Evolutionary conservation across 2,329 filamentous ascomycete species (phyloP), one percentile per base, ranked within the genome.

Genomic region (Zymoseptoria ardabiliae): DNA sequence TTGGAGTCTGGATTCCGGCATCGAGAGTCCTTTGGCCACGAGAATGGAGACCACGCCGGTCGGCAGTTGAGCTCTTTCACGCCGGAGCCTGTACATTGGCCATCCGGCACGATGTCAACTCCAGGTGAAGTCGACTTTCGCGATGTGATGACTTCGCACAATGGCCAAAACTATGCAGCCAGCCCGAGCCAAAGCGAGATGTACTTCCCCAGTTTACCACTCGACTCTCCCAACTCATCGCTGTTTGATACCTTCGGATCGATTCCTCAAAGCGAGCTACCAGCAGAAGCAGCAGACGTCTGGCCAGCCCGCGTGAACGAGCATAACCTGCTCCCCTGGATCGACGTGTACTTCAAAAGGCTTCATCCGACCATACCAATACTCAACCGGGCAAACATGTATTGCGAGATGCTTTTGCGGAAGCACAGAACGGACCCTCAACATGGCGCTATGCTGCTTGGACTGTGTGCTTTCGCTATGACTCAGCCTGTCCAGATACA

Each of bases 401-500:
- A 74, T 58, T 75, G 70, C n/a, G 71, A 73, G 10, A 75, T 77
- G 67, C 66, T 77, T 28, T 66, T 69, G 5, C 75, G 73, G n/a
- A 75, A 76, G 51, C 76, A 78, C 61, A 75, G 75, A 41, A 71
- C 68, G 48, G 75, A 77, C 45, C 68, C 74, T 0, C 75, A 77
- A 53, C 77, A 76, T 41, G 76, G 75, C 11, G 71, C 76, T 2
- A 78, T 78, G 76, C 59, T 77, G 4, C 61, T 78, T 21, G 72
- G 74, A 2, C 57, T 78, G 19, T 76, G 75, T 55, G 75, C 76
- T 10, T 78, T 78, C 53, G 73, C 76, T 2, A 70, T 78, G 52
- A 77, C 75, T 1, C 76, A 78, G 60, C 76, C 75, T 0, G 75
- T 78, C 22, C 75, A 77, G 48, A 76, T 77, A 8, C 73, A 75